phyloP scores from a whole-genome alignment of 2,329 filamentous ascomycete genomes.

The Cladosporium sp. region DNA sequence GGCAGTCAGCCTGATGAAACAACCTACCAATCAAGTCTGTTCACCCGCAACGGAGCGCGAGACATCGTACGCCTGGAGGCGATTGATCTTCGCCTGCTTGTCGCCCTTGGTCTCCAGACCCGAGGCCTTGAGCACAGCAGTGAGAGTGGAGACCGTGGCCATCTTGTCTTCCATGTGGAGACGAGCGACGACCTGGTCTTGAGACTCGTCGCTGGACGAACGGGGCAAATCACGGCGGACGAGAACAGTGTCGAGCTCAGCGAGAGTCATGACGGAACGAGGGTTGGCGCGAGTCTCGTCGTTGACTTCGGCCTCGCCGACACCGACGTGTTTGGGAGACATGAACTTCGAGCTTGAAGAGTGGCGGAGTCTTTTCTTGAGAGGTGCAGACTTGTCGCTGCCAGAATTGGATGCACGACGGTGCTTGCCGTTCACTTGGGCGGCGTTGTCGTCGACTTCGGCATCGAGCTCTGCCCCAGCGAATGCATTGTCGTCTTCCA shows the following conservation, averaged over 20 bases:
- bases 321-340: slow-evolving; percentile 6
- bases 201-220: slow-evolving; percentile 19
- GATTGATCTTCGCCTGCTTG: slow-evolving; percentile 22
- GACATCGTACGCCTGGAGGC: slow-evolving; percentile 27
- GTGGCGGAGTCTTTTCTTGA: slow-evolving; percentile 3
- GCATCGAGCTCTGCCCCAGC: neutral
- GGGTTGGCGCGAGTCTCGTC: slow-evolving; percentile 15
- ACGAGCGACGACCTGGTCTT: slow-evolving; percentile 27
- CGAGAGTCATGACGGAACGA: slow-evolving; percentile 23
- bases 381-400: neutral
- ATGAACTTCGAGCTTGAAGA: slow-evolving; percentile 5
- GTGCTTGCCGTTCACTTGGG: slow-evolving; percentile 11
- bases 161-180: slow-evolving; percentile 19
- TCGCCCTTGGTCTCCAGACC: slow-evolving; percentile 20
- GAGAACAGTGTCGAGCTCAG: slow-evolving; percentile 26
- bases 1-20: too few species aligned
- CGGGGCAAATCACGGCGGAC: slow-evolving; percentile 21
- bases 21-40: neutral
- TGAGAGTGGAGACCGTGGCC: slow-evolving; percentile 17
- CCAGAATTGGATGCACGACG: neutral
- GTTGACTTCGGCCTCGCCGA: slow-evolving; percentile 1
- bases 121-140: slow-evolving; percentile 16
- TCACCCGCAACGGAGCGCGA: slow-evolving; percentile 7
- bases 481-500: slow-evolving; percentile 8
- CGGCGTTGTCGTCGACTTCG: neutral